Conservation (phyloP, 768 basidiomycete genomes). For the Mycena haematopus region DNA sequence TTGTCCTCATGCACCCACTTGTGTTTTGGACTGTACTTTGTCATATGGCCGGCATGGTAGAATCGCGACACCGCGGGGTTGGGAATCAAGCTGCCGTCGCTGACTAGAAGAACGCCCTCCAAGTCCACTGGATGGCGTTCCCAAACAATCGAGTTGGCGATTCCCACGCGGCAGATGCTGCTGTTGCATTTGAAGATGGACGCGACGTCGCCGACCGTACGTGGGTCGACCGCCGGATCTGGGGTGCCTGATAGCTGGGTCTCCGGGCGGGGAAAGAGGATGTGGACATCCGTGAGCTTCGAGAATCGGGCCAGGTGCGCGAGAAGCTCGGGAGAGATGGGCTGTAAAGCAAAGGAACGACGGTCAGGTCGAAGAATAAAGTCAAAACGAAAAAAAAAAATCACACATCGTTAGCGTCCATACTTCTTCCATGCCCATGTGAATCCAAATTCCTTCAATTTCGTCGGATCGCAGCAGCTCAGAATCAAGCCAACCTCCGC, state of each 20-base stretch:
- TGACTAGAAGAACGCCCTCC: slow-evolving; percentile 4
- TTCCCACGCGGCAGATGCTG: slow-evolving; percentile 15
- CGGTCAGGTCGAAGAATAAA: too few species aligned
- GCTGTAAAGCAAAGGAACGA: too few species aligned
- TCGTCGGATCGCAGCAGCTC: slow-evolving; percentile 3
- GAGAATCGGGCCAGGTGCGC: not conserved
- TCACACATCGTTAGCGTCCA: slow-evolving; percentile 8
- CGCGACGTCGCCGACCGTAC: not conserved
- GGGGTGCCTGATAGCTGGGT: not conserved
- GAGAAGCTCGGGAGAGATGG: not conserved
- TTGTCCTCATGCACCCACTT: not conserved
- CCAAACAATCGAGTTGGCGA: slow-evolving; percentile 25
- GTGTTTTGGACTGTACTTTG: not conserved
- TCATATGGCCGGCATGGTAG: slow-evolving; percentile 16
- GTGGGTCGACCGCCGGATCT: slow-evolving; percentile 1
- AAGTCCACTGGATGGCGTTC: slow-evolving; percentile 10
- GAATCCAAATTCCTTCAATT: slow-evolving; percentile 19
- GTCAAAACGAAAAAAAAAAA: too few species aligned
- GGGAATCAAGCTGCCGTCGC: slow-evolving; percentile 5
- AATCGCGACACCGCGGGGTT: slow-evolving; percentile 12
- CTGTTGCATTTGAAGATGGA: slow-evolving; percentile 17
- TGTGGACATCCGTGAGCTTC: slow-evolving; percentile 11
- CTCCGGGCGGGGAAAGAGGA: slow-evolving; percentile 18
- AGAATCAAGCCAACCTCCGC: not conserved
- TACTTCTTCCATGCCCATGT: slow-evolving; percentile 20